Evolutionary conservation across 768 basidiomycete species (phyloP), one percentile per base, ranked within the genome.

Genomic region (Lentinula aciculospora): DNA sequence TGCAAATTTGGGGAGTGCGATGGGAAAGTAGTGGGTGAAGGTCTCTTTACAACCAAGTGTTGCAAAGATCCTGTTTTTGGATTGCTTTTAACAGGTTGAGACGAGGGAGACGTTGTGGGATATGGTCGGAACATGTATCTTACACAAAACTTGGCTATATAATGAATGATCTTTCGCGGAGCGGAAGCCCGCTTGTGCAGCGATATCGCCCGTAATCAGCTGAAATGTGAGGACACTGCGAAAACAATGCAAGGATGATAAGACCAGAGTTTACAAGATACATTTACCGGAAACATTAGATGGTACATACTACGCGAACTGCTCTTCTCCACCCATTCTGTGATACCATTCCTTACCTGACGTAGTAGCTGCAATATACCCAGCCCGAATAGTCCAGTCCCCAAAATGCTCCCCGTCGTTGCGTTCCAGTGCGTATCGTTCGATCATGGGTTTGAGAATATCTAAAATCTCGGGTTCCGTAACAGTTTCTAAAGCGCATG

Each of bases 371-470:
- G 91, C 81, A 62, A 98, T 94, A 66, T 95, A 94, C 44, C 95
- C 94, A 25, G 84, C 88, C 47, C 96, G 81, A 61, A 99, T 89
- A 31, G 92, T 92, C 69, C 90, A 99, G 25, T 98, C 97, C 31
- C 97, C 97, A 66, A 99, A 98, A 57, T 77, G 86, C 72, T 99
- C 97, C 29, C 92, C 94, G 8, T 91, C 86, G 3, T 77, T 73
- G 46, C 96, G 80, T 70, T 98, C 94, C 27, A 89, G 75, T 0
- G 96, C 93, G 68, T 94, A 99, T 58, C 82, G 79, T 72, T 92
- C 94, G 80, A 99, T 96, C 91, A 99, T 94, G 0, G 94, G 95
- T 57, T 69, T 65, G 23, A 99, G 82, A 62, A 95, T 95, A 4
- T 85, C 85, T 54, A 99, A 74, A 56, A 97, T 97, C 70, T 97